phyloP scores from a whole-genome alignment of 2,329 filamentous ascomycete species.

The Thyridium curvatum region DNA sequence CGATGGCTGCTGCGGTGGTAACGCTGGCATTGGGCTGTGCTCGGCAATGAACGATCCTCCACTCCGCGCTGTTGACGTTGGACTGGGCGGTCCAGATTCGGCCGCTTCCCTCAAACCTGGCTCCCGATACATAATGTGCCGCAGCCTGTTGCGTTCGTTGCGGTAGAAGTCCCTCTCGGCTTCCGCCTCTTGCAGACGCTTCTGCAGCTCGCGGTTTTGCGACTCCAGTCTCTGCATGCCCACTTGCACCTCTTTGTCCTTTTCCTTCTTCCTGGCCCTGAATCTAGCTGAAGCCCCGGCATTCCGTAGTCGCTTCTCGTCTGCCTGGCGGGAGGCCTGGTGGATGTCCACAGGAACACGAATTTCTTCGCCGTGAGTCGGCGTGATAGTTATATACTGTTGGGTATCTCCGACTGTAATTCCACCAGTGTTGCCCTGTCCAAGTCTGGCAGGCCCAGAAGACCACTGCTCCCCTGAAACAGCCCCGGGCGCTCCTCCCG shows the following conservation, averaged over 20 bases:
- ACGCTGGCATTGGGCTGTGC: conserved; percentile 22
- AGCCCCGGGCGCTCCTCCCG: too few relatives aligned
- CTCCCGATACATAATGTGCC: conserved; percentile 56
- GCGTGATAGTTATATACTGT: conserved; percentile 23
- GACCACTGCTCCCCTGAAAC: too few relatives aligned
- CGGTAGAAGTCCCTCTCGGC: conserved; percentile 69
- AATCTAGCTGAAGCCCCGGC: conserved; percentile 82
- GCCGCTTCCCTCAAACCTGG: conserved; percentile 49
- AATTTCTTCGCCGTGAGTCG: conserved; percentile 34
- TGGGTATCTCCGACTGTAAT: conserved; percentile 17
- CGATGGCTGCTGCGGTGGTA: conserved; percentile 21
- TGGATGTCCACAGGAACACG: conserved; percentile 70
- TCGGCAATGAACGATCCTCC: conserved; percentile 27
- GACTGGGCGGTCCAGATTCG: conserved; percentile 45
- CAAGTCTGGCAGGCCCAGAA: too few relatives aligned
- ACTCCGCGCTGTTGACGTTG: conserved; percentile 26
- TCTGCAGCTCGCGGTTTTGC: conserved; percentile 58
- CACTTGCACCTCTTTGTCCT: conserved; percentile 65
- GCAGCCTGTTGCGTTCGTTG: conserved; percentile 64
- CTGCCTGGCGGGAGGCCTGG: conserved; percentile 73
- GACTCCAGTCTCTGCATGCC: conserved; percentile 65
- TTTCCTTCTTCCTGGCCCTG: conserved; percentile 73
- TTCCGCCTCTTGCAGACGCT: conserved; percentile 43
- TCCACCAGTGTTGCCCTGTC: conserved; percentile 4
- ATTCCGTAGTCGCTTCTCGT: conserved; percentile 81